Evolutionary conservation across 2,329 filamentous ascomycete genomes (phyloP).

Genomic region (Beauveria australis): DNA sequence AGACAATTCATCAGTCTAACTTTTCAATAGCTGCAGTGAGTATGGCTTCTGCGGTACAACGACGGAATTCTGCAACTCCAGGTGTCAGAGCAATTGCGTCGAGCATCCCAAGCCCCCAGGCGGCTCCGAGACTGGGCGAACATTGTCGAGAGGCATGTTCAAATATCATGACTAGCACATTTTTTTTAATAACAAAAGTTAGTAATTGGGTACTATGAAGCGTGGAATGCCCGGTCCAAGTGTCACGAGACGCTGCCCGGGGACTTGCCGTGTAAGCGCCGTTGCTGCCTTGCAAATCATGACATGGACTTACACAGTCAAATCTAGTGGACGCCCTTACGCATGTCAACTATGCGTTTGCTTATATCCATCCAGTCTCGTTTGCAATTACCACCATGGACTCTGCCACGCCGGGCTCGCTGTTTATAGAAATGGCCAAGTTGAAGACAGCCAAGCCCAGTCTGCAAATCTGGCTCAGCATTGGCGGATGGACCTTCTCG

Average conservation of each 20-base stretch:
- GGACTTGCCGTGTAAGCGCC: background rate
- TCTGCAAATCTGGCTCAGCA: slow-evolving; percentile 23
- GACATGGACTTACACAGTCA: no score
- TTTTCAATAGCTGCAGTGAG: slow-evolving; percentile 16
- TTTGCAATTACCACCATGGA: slow-evolving; percentile 10
- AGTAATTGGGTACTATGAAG: background rate
- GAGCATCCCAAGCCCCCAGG: background rate
- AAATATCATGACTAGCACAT: no score
- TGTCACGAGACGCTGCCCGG: background rate
- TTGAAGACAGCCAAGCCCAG: slow-evolving; percentile 8
- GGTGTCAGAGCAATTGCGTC: background rate
- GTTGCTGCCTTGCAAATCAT: no score
- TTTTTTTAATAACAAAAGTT: no score
- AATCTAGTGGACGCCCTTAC: slow-evolving; percentile 14
- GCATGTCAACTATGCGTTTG: slow-evolving; percentile 20
- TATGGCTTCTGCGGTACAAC: slow-evolving; percentile 23
- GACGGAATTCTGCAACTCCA: slow-evolving; percentile 9
- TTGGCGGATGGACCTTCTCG: slow-evolving; percentile 29
- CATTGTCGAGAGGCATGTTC: no score
- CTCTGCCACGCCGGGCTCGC: background rate
- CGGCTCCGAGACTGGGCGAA: no score
- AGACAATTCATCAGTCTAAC: no score
- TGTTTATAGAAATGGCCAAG: background rate
- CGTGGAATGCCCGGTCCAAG: background rate
- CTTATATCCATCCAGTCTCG: slow-evolving; percentile 16